phyloP scores from a whole-genome alignment of 2,329 filamentous ascomycete species.

The Penicillium crustosum region DNA sequence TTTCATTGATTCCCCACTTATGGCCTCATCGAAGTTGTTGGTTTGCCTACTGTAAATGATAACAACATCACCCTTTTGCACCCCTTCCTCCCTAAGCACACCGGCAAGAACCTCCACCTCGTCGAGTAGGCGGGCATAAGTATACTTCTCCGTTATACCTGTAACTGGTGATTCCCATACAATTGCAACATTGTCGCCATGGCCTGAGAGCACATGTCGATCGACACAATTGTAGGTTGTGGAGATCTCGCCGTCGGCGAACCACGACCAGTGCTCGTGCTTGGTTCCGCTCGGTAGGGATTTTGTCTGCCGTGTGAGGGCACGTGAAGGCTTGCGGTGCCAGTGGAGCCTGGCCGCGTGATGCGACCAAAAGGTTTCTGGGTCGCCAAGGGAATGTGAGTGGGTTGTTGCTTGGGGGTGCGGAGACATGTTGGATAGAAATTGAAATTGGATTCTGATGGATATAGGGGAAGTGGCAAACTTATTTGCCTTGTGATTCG shows the following conservation, averaged over 20 bases:
- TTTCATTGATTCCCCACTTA: neutral
- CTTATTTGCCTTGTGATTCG: neutral
- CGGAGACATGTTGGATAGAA: constrained; percentile 18
- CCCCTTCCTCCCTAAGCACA: constrained; percentile 77
- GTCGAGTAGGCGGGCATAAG: constrained; percentile 71
- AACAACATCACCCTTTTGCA: constrained; percentile 80
- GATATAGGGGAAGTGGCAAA: neutral
- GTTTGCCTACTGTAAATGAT: constrained; percentile 73
- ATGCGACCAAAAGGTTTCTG: constrained; percentile 70
- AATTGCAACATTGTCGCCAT: constrained; percentile 72
- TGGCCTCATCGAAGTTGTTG: neutral
- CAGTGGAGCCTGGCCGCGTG: constrained; percentile 76
- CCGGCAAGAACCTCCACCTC: constrained; percentile 82
- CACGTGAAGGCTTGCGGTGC: constrained; percentile 70
- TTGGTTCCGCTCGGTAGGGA: constrained; percentile 58
- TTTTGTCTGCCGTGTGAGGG: constrained; percentile 62
- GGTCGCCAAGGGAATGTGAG: constrained; percentile 62
- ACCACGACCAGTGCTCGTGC: constrained; percentile 86
- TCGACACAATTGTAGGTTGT: constrained; percentile 92
- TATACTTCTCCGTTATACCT: constrained; percentile 67
- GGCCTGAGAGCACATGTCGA: constrained; percentile 78
- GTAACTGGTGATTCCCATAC: constrained; percentile 88
- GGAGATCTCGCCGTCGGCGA: constrained; percentile 81
- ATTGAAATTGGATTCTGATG: neutral
- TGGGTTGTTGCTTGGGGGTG: constrained; percentile 53